Percentiles rank a stretch among this genome's conserved stretches.
These are phyloP conservation scores for Phytopythium montanum DNA, from an alignment of 352 stramenopile species.

Conservation along the genomic window DNA sequence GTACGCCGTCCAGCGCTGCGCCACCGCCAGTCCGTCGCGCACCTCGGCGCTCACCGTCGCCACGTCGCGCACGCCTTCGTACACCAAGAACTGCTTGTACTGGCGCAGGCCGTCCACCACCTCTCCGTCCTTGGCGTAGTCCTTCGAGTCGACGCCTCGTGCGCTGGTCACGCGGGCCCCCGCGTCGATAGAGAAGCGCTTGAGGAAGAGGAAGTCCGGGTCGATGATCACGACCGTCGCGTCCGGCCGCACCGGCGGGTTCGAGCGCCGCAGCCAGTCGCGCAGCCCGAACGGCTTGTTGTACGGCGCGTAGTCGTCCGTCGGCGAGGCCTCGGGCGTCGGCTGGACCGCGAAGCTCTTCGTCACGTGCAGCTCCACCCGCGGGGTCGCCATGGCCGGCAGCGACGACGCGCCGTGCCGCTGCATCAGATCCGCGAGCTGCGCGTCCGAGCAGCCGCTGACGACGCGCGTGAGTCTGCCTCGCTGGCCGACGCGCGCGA, in stretches of 20 bases:
- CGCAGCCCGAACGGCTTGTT: slow-evolving; percentile 74
- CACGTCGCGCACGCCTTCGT: slow-evolving; percentile 39
- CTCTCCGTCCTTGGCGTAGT: slow-evolving; percentile 52
- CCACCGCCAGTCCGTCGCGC: slow-evolving; percentile 36
- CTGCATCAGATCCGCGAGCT: slow-evolving; percentile 35
- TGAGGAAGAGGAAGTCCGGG: slow-evolving; percentile 72
- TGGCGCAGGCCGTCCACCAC: slow-evolving; percentile 72
- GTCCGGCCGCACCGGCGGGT: slow-evolving; percentile 50
- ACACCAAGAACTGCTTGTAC: slow-evolving; percentile 84
- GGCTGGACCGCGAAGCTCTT: slow-evolving; percentile 44
- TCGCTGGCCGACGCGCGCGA: slow-evolving; percentile 49
- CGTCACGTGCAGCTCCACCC: slow-evolving; percentile 54
- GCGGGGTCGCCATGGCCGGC: slow-evolving; percentile 18
- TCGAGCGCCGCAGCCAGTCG: slow-evolving; percentile 64
- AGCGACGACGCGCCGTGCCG: slow-evolving; percentile 21
- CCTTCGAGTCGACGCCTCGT: slow-evolving; percentile 49
- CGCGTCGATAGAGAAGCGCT: slow-evolving; percentile 56
- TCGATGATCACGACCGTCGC: slow-evolving; percentile 61
- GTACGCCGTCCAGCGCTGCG: slow-evolving; percentile 48
- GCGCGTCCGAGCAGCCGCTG: slow-evolving; percentile 47
- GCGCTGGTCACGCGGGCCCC: slow-evolving; percentile 48
- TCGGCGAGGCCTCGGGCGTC: slow-evolving; percentile 6
- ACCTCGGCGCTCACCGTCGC: slow-evolving; percentile 40
- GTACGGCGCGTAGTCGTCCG: slow-evolving; percentile 49
- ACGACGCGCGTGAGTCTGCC: slow-evolving; percentile 69